Conservation (phyloP, 2,329 filamentous ascomycete species). For the Colletotrichum brevisporum region DNA sequence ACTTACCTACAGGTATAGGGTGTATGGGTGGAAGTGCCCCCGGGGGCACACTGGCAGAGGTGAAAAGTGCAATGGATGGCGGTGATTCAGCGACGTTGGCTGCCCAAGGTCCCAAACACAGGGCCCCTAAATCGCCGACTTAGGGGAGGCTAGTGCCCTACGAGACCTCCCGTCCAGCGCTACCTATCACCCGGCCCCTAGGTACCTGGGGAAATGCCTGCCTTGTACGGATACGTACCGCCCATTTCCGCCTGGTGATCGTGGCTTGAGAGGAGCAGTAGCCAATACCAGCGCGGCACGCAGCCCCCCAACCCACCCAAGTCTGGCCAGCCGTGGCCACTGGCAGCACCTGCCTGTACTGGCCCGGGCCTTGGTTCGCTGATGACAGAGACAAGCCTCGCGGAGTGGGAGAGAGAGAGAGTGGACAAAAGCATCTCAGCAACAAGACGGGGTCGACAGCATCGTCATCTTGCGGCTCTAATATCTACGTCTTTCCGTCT, state of each 20-base stretch:
- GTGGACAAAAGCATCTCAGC: conserved; percentile 24
- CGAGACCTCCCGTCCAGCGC: no score
- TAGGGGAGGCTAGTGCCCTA: no score
- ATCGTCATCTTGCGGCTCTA: conserved; percentile 21
- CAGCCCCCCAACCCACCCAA: background rate
- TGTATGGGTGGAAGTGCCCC: no score
- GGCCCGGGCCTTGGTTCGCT: no score
- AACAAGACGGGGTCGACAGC: conserved; percentile 38
- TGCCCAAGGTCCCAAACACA: no score
- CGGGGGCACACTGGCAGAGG: no score
- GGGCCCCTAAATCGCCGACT: no score
- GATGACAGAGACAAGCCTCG: background rate
- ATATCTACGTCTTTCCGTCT: conserved; percentile 15
- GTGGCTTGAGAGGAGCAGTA: background rate
- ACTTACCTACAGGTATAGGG: no score
- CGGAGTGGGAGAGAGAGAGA: background rate
- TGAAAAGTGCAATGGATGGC: no score
- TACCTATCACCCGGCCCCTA: no score
- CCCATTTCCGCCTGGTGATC: background rate
- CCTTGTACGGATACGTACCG: conserved; percentile 8
- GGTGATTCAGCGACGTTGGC: no score
- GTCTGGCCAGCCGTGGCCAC: background rate
- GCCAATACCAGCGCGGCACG: conserved; percentile 3
- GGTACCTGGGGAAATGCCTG: background rate
- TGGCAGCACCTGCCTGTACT: conserved; percentile 6